Base-by-base conservation (phyloP, 2,329 filamentous ascomycete species). In the Xylariaceae sp. region DNA sequence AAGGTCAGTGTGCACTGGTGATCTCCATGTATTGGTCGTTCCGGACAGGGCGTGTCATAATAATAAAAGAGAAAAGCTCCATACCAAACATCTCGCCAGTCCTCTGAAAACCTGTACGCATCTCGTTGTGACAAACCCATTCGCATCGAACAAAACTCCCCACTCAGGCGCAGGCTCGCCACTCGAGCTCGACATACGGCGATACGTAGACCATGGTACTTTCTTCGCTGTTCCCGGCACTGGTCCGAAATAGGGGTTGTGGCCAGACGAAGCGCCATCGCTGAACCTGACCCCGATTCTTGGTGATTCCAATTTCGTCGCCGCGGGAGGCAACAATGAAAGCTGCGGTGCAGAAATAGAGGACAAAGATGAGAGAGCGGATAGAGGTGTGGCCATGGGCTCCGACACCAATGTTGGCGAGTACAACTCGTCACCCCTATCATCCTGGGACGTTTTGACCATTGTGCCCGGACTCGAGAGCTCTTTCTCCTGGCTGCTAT, bases 81-180 rank as follows among this genome's bases (percentile, higher is more conserved):
- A 63, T 73, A 90, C 88, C 64, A 95, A 73, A 67, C 90, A 85
- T 50, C 83, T 77, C 12, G 88, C 89, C 53, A 95, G 74, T 0
- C 88, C 88, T 51, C 84, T 77, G 46, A 95, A 72, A 37, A 94
- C 84, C 59, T 91, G 81, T 0, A 81, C 80, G 15, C 92, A 76
- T 48, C 88, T 78, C 45, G 76, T 70, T 0, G 89, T 92, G 1
- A 88, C 83, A 52, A 80, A 77, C 0, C 85, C 87, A 26, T 84
- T 76, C 2, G 76, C 73, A 44, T 87, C 83, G 65, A 95, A 95
- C 2, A 95, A 69, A 9, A 76, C 76, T 5, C 88, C 87, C 90
- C 90, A 95, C 65, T 85, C 63, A 2, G 50, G 50, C 15, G 39
- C 32, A 4, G 55, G 46, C 21, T 58, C 59, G 12, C 44, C 40